Evolutionary conservation across 106 monocot genomes (phyloP).

Genomic region (Amphibolis antarctica): DNA sequence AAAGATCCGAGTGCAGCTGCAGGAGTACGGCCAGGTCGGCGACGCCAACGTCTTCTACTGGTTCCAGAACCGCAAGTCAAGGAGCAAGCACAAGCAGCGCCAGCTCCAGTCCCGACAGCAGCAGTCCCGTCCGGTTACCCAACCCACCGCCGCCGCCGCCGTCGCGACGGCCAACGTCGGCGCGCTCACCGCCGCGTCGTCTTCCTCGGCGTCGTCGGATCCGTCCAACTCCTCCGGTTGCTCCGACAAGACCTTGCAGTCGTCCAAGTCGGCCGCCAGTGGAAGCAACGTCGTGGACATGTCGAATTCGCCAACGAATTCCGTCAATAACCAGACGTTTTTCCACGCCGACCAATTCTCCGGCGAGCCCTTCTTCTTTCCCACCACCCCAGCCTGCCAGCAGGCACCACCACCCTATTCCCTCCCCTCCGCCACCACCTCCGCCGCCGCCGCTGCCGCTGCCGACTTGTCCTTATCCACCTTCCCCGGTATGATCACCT

Average conservation of each 20-base stretch:
- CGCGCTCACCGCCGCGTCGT: slow-evolving; percentile 11
- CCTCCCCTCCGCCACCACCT: too few species aligned
- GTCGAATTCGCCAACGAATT: slow-evolving; percentile 17
- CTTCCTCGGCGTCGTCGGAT: slow-evolving; percentile 1
- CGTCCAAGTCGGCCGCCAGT: background rate
- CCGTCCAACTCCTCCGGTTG: slow-evolving; percentile 1
- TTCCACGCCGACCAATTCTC: background rate
- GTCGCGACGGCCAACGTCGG: background rate
- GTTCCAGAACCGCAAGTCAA: slow-evolving; percentile 85
- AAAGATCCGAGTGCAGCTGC: slow-evolving; percentile 65
- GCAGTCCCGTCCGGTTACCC: background rate
- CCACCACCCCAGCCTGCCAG: background rate
- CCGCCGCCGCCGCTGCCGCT: background rate
- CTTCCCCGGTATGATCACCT: background rate
- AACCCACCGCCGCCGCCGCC: background rate
- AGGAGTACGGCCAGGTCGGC: slow-evolving; percentile 88
- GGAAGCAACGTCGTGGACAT: background rate
- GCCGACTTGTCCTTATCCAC: slow-evolving; percentile 3
- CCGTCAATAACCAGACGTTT: slow-evolving; percentile 8
- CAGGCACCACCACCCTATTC: too few species aligned
- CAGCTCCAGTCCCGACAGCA: slow-evolving; percentile 23
- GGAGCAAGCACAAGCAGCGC: slow-evolving; percentile 76
- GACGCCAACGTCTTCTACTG: slow-evolving; percentile 99
- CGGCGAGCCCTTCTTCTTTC: slow-evolving; percentile 9
- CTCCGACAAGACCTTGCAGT: slow-evolving; percentile 5